Percentiles rank a stretch among this genome's conserved stretches.
These are phyloP conservation scores for Pseudocercospora crystallina DNA, from an alignment of 2,329 filamentous ascomycete genomes.

Conservation along the genomic window DNA sequence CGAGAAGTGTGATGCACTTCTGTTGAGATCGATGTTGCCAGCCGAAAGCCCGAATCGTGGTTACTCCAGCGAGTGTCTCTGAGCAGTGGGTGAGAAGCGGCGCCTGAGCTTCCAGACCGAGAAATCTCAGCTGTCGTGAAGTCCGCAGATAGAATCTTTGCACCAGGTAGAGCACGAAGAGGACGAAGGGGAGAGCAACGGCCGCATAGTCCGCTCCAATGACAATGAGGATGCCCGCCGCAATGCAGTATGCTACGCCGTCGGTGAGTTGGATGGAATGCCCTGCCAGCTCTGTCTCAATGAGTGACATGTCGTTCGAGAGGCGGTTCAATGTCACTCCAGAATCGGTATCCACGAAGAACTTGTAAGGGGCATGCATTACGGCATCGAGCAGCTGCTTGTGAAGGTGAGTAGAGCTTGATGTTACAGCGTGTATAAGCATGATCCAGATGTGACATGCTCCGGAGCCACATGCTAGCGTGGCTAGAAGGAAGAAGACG, in stretches of 20 bases:
- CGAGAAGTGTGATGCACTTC: slow-evolving; percentile 40
- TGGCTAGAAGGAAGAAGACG: slow-evolving; percentile 16
- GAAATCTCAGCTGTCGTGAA: slow-evolving; percentile 50
- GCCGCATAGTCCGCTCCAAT: slow-evolving; percentile 42
- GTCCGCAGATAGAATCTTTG: slow-evolving; percentile 51
- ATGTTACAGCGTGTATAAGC: slow-evolving; percentile 19
- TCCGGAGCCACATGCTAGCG: slow-evolving; percentile 13
- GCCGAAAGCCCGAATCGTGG: slow-evolving; percentile 54
- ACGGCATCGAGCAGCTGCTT: slow-evolving; percentile 20
- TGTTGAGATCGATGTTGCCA: slow-evolving; percentile 45
- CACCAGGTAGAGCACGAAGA: slow-evolving; percentile 41
- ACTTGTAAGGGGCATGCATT: slow-evolving; percentile 37
- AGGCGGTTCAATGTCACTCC: slow-evolving; percentile 51
- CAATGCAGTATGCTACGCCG: slow-evolving; percentile 28
- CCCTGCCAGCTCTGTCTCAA: slow-evolving; percentile 43
- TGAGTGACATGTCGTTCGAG: slow-evolving; percentile 49
- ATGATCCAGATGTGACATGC: slow-evolving; percentile 21
- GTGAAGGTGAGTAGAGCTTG: slow-evolving; percentile 21
- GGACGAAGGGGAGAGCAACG: slow-evolving; percentile 41
- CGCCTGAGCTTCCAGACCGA: slow-evolving; percentile 54
- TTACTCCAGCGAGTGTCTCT: slow-evolving; percentile 50
- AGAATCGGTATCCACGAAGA: slow-evolving; percentile 46
- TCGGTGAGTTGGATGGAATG: slow-evolving; percentile 30
- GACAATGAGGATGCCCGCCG: slow-evolving; percentile 40
- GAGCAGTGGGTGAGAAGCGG: slow-evolving; percentile 53